Evolutionary conservation across 1,139 yeast genomes (phyloP).

Genomic region (Diutina catenulata): DNA sequence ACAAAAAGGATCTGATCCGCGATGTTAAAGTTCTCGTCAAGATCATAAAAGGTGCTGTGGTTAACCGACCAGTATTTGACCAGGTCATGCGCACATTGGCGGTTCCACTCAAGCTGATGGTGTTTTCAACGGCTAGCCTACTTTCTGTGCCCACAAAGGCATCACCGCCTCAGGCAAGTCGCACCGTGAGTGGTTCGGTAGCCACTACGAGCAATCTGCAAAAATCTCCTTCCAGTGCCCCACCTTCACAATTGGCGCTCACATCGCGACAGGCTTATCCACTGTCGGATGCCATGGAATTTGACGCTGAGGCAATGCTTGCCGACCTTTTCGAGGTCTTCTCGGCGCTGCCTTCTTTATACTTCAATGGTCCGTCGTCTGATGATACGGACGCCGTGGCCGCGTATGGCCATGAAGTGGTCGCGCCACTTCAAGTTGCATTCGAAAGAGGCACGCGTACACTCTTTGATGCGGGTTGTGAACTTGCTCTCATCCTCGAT

Average conservation of each 20-base stretch:
- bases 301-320: conserved; percentile 20
- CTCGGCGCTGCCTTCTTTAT: conserved; percentile 22
- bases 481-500: conserved; percentile 20
- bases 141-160: too few species aligned
- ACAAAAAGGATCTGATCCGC: conserved; percentile 18
- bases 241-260: too few species aligned
- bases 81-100: conserved; percentile 15
- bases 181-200: too few species aligned
- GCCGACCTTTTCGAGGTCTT: conserved; percentile 27
- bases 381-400: conserved; percentile 10
- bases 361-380: conserved; percentile 11
- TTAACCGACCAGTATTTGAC: conserved; percentile 13
- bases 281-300: too few species aligned
- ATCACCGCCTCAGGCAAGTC: too few species aligned
- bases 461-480: conserved; percentile 26
- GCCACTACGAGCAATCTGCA: too few species aligned
- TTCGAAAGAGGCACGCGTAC: not conserved
- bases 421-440: not conserved
- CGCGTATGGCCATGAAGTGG: conserved; percentile 16
- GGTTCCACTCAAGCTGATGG: conserved; percentile 4
- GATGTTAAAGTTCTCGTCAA: conserved; percentile 24
- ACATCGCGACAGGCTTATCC: too few species aligned
- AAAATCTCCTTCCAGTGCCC: too few species aligned
- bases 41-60: conserved; percentile 26
- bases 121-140: too few species aligned